Conservation (phyloP, 345 rosid genomes). For the Moringa oleifera region DNA sequence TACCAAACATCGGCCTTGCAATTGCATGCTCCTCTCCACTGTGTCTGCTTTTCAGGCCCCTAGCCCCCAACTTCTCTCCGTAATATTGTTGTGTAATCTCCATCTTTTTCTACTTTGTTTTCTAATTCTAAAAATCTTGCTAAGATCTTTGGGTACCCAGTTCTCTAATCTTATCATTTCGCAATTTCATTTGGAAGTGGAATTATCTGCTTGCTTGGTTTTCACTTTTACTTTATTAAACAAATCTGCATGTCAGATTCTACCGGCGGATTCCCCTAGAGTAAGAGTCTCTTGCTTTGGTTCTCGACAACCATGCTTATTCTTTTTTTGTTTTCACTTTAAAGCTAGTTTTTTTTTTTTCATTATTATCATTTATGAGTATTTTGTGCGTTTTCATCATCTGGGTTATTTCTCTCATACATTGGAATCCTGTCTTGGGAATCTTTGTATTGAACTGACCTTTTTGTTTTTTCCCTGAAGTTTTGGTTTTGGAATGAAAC, state of each 20-base stretch:
- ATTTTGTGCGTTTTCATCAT: background rate
- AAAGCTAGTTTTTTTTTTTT: background rate
- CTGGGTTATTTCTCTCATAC: background rate
- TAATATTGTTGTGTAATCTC: no score
- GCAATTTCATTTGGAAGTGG: no score
- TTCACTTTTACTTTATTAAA: background rate
- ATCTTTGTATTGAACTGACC: background rate
- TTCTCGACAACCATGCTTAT: background rate
- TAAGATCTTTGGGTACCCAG: no score
- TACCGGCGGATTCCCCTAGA: slow-evolving; percentile 24
- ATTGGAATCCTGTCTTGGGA: background rate
- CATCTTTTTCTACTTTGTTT: no score
- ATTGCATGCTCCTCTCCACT: no score
- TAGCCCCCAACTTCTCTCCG: no score
- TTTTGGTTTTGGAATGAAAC: background rate
- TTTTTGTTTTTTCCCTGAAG: background rate
- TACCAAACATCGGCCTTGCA: no score
- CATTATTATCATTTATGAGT: slow-evolving; percentile 3
- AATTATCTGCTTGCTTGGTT: no score
- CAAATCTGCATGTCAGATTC: slow-evolving; percentile 23
- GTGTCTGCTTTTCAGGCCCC: no score
- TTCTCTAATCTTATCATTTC: background rate
- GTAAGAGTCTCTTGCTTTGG: slow-evolving; percentile 8
- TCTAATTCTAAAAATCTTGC: no score
- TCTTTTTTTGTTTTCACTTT: background rate